These are phyloP conservation scores for Neurospora cerealis DNA, from an alignment of 495 filamentous ascomycete species.

Conservation along the genomic window DNA sequence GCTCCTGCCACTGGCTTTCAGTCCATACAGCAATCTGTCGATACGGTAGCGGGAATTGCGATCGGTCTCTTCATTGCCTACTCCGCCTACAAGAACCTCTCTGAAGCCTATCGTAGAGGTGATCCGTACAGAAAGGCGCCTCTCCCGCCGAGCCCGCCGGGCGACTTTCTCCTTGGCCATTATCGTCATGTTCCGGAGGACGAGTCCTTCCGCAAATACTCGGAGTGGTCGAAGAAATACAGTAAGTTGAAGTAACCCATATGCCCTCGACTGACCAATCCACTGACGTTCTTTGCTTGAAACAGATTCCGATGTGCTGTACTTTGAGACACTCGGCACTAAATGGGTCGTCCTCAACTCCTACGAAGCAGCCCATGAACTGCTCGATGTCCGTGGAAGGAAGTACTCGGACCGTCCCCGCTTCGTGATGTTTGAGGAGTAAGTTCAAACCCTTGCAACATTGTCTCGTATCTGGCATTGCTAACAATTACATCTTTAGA, in stretches of 20 bases:
- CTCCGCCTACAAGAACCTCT: background rate
- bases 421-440: conserved; percentile 41
- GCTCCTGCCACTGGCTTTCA: background rate
- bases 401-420: conserved; percentile 36
- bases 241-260: conserved; percentile 13
- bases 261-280: background rate
- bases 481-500: conserved; percentile 3
- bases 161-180: conserved; percentile 32
- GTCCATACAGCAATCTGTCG: background rate
- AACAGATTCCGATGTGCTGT: conserved; percentile 25
- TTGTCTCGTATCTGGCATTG: too few species aligned
- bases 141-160: conserved; percentile 30
- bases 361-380: conserved; percentile 26
- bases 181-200: conserved; percentile 28
- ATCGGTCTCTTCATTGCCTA: background rate
- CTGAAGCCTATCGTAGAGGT: background rate
- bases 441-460: too few species aligned
- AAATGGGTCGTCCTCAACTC: conserved; percentile 35
- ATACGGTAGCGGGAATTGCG: background rate
- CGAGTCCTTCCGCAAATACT: conserved; percentile 31
- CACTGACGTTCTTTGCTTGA: background rate
- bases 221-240: conserved; percentile 29
- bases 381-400: conserved; percentile 34
- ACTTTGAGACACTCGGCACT: conserved; percentile 32
- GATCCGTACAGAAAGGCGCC: conserved; percentile 3